Conservation (phyloP, 2,329 filamentous ascomycete species). For the Nemania sp. region DNA sequence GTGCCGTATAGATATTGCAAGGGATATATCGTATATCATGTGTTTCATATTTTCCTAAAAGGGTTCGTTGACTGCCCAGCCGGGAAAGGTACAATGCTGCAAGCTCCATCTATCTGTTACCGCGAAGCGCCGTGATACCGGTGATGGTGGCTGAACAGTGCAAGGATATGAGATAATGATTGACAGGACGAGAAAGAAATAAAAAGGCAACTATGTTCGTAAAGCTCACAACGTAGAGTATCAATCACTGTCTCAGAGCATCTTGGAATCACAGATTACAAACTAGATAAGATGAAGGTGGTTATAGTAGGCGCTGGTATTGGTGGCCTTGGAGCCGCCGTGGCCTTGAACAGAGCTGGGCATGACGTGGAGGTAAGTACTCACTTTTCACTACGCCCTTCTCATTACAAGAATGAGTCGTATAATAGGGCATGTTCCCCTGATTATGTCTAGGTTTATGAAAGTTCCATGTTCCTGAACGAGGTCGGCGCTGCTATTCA, state of each 20-base stretch:
- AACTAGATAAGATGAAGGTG: slow-evolving; percentile 20
- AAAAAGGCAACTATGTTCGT: background rate
- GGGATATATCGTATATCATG: no score
- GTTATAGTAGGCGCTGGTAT: slow-evolving; percentile 22
- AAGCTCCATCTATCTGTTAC: background rate
- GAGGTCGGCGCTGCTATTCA: slow-evolving; percentile 24
- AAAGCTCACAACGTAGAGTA: background rate
- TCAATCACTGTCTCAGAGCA: background rate
- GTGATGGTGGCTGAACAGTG: no score
- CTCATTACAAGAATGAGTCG: background rate
- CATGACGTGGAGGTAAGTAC: slow-evolving; percentile 23
- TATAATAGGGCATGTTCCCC: background rate
- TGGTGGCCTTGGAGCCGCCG: slow-evolving; percentile 11
- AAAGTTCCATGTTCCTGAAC: slow-evolving; percentile 20
- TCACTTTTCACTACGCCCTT: background rate
- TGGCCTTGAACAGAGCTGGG: slow-evolving; percentile 18
- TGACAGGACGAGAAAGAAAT: no score
- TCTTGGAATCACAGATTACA: no score
- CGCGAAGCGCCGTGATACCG: slow-evolving; percentile 1
- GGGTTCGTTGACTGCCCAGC: no score
- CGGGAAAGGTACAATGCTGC: no score
- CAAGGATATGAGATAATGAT: background rate
- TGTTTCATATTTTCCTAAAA: no score
- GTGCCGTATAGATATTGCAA: no score
- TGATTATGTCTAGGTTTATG: slow-evolving; percentile 18